Base-by-base conservation (phyloP, 108 stramenopile genomes). In the Cyclotella sp. region DNA sequence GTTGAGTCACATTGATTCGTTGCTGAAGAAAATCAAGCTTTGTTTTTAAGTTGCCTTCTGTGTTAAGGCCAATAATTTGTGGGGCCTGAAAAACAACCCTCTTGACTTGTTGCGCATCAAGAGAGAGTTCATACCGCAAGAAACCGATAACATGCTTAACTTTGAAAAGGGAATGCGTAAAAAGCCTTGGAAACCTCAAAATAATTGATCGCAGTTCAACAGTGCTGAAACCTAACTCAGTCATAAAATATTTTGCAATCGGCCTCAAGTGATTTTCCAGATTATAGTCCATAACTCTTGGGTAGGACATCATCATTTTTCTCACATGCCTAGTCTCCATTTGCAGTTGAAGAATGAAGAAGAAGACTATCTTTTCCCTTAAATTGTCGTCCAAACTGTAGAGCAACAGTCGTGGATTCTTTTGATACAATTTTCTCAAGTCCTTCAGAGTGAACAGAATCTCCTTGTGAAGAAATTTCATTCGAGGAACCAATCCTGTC, bases 81-180 rank as follows among this genome's bases (percentile, higher is more conserved):
- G 93, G 93, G 9, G 89, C 84, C 69, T 92, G 90, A 79, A 87
- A 89, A 24, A 94, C 59, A 9, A 94, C 84, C 39, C 93, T 74
- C 45, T 90, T 89, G n/a, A 91, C 87, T 64, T 89, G 83, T 28
- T 68, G 49, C 12, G 90, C 88, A 65, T 89, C 85, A n/a, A 94
- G 61, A 24, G 75, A 72, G 42, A 93, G 77, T 63, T 90, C 82
- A 69, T 76, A 92, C 13, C 91, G 75, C 63, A 94, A 71, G 46
- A 83, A 92, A 16, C 91, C 91, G 22, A 88, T 81, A 12, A 86
- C 68, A 58, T 85, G 87, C 70, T 94, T 92, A 69, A 94, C 88
- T 68, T 84, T 90, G 75, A 73, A 68, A 60, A 94, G 55, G 6
- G 87, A 87, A 70, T 90, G 66, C 51, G 89, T 91, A 39, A 91